A percentile compares a stretch with the other conserved stretches of the same genome.
phyloP scores from a whole-genome alignment of 129 eudicot genomes.

The Silybum marianum region DNA sequence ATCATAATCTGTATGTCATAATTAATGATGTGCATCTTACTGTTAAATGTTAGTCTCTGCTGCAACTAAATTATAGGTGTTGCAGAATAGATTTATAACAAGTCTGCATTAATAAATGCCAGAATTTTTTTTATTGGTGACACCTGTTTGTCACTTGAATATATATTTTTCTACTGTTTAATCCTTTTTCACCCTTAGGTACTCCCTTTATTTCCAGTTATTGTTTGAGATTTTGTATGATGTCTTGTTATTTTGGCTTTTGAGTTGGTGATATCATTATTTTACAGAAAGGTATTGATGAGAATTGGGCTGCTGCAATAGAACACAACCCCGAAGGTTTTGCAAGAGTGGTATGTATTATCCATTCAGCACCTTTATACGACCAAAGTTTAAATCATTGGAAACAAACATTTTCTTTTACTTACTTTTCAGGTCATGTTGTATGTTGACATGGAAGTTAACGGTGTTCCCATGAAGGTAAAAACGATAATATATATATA shows the following conservation, averaged over 20 bases:
- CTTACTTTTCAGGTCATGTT: constrained; percentile 78
- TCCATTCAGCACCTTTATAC: background rate
- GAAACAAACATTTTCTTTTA: background rate
- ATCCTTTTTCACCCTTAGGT: background rate
- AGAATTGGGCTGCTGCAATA: constrained; percentile 94
- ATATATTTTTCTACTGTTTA: background rate
- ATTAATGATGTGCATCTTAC: background rate
- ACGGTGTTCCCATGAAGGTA: constrained; percentile 97
- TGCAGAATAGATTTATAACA: background rate
- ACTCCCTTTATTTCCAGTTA: background rate
- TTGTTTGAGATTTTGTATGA: background rate
- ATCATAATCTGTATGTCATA: background rate
- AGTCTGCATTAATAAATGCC: background rate
- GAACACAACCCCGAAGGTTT: constrained; percentile 97
- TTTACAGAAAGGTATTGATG: constrained; percentile 90
- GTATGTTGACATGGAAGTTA: constrained; percentile 98
- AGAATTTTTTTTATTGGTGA: background rate
- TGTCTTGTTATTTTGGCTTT: constrained; percentile 14
- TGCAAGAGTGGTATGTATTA: constrained; percentile 80
- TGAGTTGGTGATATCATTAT: constrained; percentile 4
- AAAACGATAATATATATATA: background rate
- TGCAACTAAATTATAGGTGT: background rate
- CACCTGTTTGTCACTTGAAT: background rate
- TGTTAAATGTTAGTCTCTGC: background rate
- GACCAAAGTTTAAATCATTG: background rate